phyloP scores from a whole-genome alignment of 345 rosid genomes.

The Citrus trifoliata region DNA sequence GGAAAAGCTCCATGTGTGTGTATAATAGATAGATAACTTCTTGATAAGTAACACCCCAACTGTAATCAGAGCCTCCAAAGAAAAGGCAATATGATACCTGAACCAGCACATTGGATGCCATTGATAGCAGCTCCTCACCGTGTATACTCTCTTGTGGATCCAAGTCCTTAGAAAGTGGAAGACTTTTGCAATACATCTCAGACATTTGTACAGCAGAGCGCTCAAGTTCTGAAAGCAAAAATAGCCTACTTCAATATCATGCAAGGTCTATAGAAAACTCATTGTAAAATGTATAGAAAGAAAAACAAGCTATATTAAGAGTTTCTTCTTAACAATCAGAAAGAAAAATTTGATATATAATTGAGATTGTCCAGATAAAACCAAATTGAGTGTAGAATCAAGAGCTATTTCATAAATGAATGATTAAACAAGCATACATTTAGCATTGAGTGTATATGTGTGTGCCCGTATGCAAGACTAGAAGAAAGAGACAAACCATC shows the following conservation, averaged over 20 bases:
- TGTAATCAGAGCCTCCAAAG: not conserved
- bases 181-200: constrained; percentile 67
- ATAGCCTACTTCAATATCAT: constrained; percentile 16
- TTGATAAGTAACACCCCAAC: not conserved
- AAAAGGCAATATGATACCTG: constrained; percentile 50
- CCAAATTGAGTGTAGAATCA: not conserved
- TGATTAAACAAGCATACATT: constrained; percentile 4
- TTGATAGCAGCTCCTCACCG: constrained; percentile 87
- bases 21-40: not conserved
- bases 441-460: not conserved
- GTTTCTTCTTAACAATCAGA: not conserved
- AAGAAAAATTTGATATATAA: not conserved
- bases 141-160: constrained; percentile 92
- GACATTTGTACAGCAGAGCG: constrained; percentile 54
- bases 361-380: not conserved
- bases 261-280: constrained; percentile 7
- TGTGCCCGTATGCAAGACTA: not conserved
- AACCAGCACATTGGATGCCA: constrained; percentile 70
- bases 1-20: not conserved
- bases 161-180: constrained; percentile 82
- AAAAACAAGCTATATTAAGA: not conserved
- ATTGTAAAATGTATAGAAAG: constrained; percentile 5
- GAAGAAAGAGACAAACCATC: constrained; percentile 47
- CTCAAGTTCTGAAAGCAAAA: constrained; percentile 57
- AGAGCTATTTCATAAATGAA: not conserved